Evolutionary conservation across 495 filamentous ascomycete species (phyloP).

Genomic region (Penicillium robsamsonii): DNA sequence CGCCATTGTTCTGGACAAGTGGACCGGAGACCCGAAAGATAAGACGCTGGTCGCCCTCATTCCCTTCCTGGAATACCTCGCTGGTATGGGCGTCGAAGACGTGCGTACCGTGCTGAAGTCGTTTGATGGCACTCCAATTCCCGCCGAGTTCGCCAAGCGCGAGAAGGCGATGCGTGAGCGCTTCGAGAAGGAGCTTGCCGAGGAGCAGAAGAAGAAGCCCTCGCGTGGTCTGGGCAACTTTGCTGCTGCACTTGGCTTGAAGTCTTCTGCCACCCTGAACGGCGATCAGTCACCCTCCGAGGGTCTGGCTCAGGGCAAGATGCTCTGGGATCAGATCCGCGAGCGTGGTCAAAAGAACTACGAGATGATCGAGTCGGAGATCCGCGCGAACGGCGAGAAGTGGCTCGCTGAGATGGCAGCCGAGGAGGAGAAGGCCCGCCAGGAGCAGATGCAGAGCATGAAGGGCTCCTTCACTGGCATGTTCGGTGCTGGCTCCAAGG

Average conservation of each 20-base stretch:
- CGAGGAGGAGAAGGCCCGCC: constrained; percentile 77
- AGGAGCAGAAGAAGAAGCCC: constrained; percentile 63
- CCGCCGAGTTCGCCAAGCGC: constrained; percentile 82
- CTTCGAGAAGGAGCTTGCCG: constrained; percentile 73
- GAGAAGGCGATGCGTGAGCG: constrained; percentile 78
- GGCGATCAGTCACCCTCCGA: constrained; percentile 69
- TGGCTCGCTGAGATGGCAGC: constrained; percentile 90
- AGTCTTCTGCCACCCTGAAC: constrained; percentile 53
- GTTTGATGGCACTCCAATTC: constrained; percentile 82
- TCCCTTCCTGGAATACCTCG: constrained; percentile 94
- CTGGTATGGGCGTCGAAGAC: constrained; percentile 86
- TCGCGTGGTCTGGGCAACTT: constrained; percentile 59
- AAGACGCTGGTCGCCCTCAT: constrained; percentile 82
- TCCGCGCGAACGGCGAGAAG: constrained; percentile 86
- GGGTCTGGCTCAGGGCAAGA: constrained; percentile 84
- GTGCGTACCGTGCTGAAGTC: constrained; percentile 81
- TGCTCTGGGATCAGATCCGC: constrained; percentile 87
- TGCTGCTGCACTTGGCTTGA: constrained; percentile 70
- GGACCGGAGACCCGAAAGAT: constrained; percentile 80
- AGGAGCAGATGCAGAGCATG: constrained; percentile 89
- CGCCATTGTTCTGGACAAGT: constrained; percentile 84
- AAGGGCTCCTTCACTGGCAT: constrained; percentile 60
- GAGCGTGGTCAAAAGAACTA: constrained; percentile 90
- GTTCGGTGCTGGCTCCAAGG: constrained; percentile 45
- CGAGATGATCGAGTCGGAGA: constrained; percentile 80